Conservation (phyloP, 2,329 filamentous ascomycete species). For the Tolypocladium ovalisporum region DNA sequence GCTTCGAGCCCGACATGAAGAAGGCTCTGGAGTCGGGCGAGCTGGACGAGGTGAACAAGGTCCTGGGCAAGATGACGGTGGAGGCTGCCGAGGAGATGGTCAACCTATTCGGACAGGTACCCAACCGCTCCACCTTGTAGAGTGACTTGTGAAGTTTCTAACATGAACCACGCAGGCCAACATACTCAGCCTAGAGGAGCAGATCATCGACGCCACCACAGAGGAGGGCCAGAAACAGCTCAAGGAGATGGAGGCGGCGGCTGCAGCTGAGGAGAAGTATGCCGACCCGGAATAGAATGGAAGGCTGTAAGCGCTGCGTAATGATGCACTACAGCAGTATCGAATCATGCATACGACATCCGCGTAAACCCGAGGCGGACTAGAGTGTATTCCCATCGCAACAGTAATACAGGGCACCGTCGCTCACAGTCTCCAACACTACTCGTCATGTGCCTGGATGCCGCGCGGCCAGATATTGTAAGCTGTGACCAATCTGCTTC, state of each 20-base stretch:
- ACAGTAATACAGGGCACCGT: not conserved
- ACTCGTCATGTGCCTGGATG: not conserved
- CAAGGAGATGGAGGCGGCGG: conserved; percentile 57
- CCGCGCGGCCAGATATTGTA: not conserved
- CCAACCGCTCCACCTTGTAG: too few relatives aligned
- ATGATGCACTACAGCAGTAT: not conserved
- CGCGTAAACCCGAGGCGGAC: too few relatives aligned
- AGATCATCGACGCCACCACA: conserved; percentile 91
- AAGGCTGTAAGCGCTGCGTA: too few relatives aligned
- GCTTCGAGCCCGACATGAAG: conserved; percentile 71
- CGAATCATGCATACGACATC: too few relatives aligned
- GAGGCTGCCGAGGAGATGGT: conserved; percentile 81
- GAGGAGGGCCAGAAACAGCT: conserved; percentile 70
- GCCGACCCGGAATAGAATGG: conserved; percentile 26
- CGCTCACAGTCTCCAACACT: not conserved
- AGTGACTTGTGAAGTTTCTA: not conserved
- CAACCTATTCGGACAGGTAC: conserved; percentile 61
- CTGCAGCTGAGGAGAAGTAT: conserved; percentile 15
- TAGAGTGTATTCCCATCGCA: not conserved
- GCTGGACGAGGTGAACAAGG: conserved; percentile 48
- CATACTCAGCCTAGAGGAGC: conserved; percentile 82
- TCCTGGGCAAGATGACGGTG: conserved; percentile 79
- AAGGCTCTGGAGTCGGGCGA: conserved; percentile 79
- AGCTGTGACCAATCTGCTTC: not conserved
- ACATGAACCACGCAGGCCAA: conserved; percentile 43